Conservation (phyloP, 73 alveolate genomes). For the Paramecium pentaurelia region DNA sequence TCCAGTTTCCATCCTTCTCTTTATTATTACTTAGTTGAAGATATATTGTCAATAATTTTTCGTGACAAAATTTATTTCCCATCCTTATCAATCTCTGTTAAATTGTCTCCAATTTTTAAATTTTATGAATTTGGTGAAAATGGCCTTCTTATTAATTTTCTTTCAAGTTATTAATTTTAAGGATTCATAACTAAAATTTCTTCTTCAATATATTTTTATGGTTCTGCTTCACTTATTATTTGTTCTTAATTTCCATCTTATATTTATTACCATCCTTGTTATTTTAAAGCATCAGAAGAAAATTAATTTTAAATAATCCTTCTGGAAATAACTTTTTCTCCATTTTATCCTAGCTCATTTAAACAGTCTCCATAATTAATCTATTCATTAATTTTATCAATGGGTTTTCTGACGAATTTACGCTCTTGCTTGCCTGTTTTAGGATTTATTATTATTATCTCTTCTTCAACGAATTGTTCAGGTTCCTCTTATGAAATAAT, state of each 20-base stretch:
- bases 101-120: background rate
- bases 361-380: background rate
- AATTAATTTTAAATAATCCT: background rate
- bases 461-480: slow-evolving; percentile 8
- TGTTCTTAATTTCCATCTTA: background rate
- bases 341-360: background rate
- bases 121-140: background rate
- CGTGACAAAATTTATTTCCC: background rate
- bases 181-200: background rate
- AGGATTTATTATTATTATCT: background rate
- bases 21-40: background rate
- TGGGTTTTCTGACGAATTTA: background rate
- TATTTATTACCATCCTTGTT: background rate
- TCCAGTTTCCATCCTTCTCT: background rate
- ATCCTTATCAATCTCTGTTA: background rate
- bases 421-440: background rate
- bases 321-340: background rate
- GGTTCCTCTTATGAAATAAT: background rate
- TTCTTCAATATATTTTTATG: background rate
- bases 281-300: background rate
- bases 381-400: background rate
- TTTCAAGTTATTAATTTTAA: background rate
- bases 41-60: background rate
- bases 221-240: background rate
- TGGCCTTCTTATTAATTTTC: background rate